phyloP scores from a whole-genome alignment of 2,329 filamentous ascomycete species.

The Capronia americana region DNA sequence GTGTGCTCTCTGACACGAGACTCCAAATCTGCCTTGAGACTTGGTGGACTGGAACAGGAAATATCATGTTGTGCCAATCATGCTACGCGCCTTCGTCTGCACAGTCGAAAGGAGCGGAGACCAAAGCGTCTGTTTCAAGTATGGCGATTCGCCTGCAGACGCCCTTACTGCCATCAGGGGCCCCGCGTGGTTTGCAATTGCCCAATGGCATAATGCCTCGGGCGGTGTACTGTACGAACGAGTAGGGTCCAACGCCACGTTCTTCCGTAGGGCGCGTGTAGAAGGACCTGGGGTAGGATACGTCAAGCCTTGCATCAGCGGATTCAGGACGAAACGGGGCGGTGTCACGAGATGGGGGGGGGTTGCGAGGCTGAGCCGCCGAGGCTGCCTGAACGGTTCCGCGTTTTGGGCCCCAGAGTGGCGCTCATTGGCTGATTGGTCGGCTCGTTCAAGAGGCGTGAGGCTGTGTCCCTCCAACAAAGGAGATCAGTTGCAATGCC shows the following conservation, averaged over 20 bases:
- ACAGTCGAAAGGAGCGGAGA: background rate
- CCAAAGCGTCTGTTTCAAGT: background rate
- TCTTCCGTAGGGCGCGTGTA: background rate
- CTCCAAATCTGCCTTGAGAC: slow-evolving; percentile 1
- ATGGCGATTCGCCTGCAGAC: background rate
- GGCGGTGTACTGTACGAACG: background rate
- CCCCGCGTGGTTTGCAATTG: background rate
- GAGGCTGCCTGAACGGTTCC: background rate
- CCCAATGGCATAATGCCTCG: background rate
- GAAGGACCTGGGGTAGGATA: too few relatives aligned
- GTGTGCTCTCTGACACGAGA: background rate
- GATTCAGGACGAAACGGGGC: background rate
- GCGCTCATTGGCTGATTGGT: background rate
- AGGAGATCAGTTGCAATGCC: too few relatives aligned
- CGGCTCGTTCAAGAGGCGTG: background rate
- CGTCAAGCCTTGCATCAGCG: background rate
- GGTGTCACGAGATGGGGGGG: background rate
- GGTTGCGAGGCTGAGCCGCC: slow-evolving; percentile 2
- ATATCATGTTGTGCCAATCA: background rate
- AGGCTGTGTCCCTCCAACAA: too few relatives aligned
- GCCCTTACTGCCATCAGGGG: background rate
- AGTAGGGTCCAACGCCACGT: background rate
- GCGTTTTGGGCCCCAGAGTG: background rate
- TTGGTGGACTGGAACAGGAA: background rate
- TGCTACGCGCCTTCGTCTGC: background rate